Conservation (phyloP, 2,329 filamentous ascomycete genomes). For the Cytospora schulzeri region DNA sequence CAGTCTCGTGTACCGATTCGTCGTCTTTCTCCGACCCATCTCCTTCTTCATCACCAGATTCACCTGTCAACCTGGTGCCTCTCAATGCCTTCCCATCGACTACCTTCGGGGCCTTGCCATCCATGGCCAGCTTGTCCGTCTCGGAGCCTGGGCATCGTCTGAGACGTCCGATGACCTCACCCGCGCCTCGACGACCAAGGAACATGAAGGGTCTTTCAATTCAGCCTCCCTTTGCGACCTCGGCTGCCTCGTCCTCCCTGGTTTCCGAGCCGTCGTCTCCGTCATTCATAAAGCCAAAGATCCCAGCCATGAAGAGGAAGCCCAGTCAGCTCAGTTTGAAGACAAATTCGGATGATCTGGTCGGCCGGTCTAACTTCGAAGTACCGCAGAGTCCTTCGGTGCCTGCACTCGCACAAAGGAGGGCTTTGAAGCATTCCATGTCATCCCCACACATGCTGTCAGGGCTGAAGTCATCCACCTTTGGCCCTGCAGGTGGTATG, state of each 20-base stretch:
- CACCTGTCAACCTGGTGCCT: conserved; percentile 74
- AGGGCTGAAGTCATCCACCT: conserved; percentile 59
- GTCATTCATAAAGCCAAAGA: conserved; percentile 78
- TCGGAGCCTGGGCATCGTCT: conserved; percentile 43
- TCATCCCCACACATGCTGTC: conserved; percentile 69
- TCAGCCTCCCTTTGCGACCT: conserved; percentile 59
- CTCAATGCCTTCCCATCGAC: conserved; percentile 69
- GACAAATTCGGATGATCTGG: conserved; percentile 64
- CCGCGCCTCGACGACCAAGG: conserved; percentile 70
- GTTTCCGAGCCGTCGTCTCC: conserved; percentile 71
- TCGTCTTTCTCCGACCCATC: conserved; percentile 88
- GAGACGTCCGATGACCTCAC: conserved; percentile 66
- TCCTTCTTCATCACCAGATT: conserved; percentile 89
- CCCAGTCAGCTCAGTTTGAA: conserved; percentile 79
- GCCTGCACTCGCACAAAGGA: conserved; percentile 61
- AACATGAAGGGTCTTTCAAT: conserved; percentile 86
- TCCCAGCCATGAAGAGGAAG: conserved; percentile 71
- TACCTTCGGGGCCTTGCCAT: conserved; percentile 51
- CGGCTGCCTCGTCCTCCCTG: conserved; percentile 50
- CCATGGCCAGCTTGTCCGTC: conserved; percentile 52
- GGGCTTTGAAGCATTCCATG: conserved; percentile 67
- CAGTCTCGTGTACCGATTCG: conserved; percentile 88
- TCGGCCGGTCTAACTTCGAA: conserved; percentile 52
- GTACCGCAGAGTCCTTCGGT: conserved; percentile 58
- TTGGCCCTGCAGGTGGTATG: conserved; percentile 65